These are phyloP conservation scores for Musa acuminata DNA, from an alignment of 176 grass and related monocot species.

Conservation along the genomic window DNA sequence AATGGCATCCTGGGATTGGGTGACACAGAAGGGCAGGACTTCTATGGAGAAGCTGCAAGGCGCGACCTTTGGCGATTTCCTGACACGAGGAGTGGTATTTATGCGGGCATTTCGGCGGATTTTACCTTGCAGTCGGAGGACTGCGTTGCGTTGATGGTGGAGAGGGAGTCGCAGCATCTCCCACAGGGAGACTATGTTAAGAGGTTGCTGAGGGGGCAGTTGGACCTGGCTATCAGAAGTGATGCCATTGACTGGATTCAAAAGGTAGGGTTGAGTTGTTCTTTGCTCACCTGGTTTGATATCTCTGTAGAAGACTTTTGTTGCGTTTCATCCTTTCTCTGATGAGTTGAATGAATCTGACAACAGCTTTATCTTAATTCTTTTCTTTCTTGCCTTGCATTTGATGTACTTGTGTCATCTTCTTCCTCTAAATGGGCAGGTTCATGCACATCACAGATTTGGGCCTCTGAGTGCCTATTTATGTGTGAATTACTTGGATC, in stretches of 20 bases:
- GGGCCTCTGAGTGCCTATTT: constrained; percentile 60
- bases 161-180: constrained; percentile 5
- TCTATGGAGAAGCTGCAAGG: neutral
- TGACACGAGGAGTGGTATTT: neutral
- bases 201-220: neutral
- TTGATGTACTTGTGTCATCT: neutral
- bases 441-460: constrained; percentile 72
- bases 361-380: neutral
- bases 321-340: neutral
- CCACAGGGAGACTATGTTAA: neutral
- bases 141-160: neutral
- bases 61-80: neutral
- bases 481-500: constrained; percentile 75
- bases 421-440: constrained; percentile 38
- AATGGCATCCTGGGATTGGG: neutral
- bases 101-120: neutral
- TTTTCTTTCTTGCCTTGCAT: neutral
- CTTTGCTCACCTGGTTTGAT: neutral
- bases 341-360: neutral
- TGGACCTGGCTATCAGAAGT: neutral
- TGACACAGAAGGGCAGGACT: neutral
- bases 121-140: constrained; percentile 4
- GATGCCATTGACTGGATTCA: constrained; percentile 8
- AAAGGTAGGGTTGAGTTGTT: neutral
- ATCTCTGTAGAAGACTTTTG: neutral